Conservation (phyloP, 352 stramenopile species). For the Sclerospora graminicola region DNA sequence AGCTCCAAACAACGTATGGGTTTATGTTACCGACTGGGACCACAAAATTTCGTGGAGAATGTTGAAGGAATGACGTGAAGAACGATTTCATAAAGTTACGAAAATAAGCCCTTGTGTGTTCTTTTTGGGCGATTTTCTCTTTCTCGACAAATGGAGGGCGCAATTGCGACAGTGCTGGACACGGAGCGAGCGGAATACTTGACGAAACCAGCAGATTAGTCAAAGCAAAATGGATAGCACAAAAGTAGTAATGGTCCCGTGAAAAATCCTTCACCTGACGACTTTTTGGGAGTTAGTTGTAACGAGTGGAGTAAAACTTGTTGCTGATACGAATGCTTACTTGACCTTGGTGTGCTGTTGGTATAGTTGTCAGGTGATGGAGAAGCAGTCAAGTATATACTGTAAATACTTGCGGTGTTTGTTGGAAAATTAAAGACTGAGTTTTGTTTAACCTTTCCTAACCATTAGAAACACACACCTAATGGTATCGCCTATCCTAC, state of each 20-base stretch:
- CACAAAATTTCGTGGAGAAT: no score
- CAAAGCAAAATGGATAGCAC: neutral
- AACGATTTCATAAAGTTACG: no score
- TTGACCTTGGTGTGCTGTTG: conserved; percentile 1
- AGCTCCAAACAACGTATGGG: no score
- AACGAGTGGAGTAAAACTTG: neutral
- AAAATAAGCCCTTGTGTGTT: no score
- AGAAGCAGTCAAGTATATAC: conserved; percentile 8
- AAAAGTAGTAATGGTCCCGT: conserved; percentile 26
- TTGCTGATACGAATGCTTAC: neutral
- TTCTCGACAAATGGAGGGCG: conserved; percentile 83
- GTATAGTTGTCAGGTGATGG: conserved; percentile 42
- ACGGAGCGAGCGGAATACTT: conserved; percentile 53
- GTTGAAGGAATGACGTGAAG: no score
- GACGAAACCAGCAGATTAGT: neutral
- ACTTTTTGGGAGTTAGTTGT: conserved; percentile 57
- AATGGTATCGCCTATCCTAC: no score
- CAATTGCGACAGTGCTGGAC: conserved; percentile 62
- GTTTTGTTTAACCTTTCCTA: no score
- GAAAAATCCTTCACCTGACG: conserved; percentile 65
- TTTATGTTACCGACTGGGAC: no score
- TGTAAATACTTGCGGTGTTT: no score
- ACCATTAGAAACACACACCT: no score
- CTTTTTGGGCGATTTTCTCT: no score
- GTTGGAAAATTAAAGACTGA: no score